phyloP scores from a whole-genome alignment of 1,284 basidiomycete species.

The Phellinidium pouzarii region DNA sequence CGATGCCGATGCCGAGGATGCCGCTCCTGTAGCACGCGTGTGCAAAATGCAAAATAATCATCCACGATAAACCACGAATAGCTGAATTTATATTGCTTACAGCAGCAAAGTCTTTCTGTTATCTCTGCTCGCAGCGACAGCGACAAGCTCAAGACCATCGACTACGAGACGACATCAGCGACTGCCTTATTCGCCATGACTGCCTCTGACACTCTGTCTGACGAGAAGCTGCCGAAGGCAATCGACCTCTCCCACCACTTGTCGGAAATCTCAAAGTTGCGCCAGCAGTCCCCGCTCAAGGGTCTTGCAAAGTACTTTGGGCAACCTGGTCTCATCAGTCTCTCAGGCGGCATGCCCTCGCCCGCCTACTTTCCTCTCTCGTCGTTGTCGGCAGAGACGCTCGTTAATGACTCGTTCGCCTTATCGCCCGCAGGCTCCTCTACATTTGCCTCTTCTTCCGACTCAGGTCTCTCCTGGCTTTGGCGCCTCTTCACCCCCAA shows the following conservation, averaged over 20 bases:
- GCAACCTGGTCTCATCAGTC: constrained; percentile 42
- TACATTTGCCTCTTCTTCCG: background rate
- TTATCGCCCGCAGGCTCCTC: constrained; percentile 21
- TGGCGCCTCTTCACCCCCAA: constrained; percentile 51
- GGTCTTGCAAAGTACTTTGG: constrained; percentile 48
- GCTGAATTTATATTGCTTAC: background rate
- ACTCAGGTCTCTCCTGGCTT: constrained; percentile 49
- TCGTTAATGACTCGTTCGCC: constrained; percentile 33
- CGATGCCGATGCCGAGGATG: background rate
- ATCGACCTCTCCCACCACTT: constrained; percentile 56
- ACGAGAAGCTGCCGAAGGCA: constrained; percentile 31
- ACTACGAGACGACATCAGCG: background rate
- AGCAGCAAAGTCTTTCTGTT: background rate
- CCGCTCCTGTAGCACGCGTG: background rate
- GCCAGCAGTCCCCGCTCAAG: constrained; percentile 58
- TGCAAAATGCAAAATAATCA: background rate
- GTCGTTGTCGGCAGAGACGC: constrained; percentile 41
- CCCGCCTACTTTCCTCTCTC: constrained; percentile 60
- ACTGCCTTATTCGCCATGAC: background rate
- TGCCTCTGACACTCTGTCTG: background rate
- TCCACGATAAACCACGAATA: background rate
- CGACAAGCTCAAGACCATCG: too few relatives aligned
- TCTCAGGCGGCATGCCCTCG: constrained; percentile 60
- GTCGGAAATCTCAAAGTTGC: constrained; percentile 45
- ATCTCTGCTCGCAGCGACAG: too few relatives aligned